Conservation (phyloP, 139 green algal species). For the Pleodorina starrii region DNA sequence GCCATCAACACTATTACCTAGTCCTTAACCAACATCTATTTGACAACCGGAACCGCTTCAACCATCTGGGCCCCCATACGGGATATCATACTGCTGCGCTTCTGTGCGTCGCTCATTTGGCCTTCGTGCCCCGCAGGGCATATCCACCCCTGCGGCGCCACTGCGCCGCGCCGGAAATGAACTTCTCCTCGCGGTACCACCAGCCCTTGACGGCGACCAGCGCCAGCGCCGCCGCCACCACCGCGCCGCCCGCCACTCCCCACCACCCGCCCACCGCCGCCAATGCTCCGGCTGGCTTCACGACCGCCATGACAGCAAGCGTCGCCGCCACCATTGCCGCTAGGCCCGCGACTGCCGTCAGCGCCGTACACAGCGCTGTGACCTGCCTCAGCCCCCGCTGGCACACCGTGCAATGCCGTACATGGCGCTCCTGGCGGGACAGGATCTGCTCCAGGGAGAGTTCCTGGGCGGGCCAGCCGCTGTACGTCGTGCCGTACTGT, state of each 20-base stretch:
- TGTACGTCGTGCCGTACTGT: not conserved
- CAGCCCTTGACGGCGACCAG: conserved; percentile 16
- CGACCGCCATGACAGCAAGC: not conserved
- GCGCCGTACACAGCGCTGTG: conserved; percentile 9
- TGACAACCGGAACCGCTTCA: too few relatives aligned
- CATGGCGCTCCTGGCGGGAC: conserved; percentile 41
- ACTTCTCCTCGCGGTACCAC: conserved; percentile 3
- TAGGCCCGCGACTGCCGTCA: conserved; percentile 11
- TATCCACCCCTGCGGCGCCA: conserved; percentile 22
- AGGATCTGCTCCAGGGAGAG: conserved; percentile 3
- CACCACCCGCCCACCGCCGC: conserved; percentile 24
- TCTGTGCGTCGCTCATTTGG: too few relatives aligned
- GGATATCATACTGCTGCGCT: too few relatives aligned
- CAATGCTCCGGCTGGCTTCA: not conserved
- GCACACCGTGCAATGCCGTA: conserved; percentile 47
- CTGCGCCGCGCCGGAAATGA: not conserved
- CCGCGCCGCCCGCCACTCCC: not conserved
- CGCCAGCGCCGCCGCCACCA: not conserved
- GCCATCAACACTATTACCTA: too few relatives aligned
- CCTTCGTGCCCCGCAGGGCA: not conserved
- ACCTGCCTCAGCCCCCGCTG: conserved; percentile 43
- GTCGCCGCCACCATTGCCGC: not conserved
- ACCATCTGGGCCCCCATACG: too few relatives aligned
- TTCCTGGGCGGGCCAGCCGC: not conserved
- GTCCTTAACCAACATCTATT: too few relatives aligned